Percentiles rank a stretch among this genome's conserved stretches.
These are phyloP conservation scores for Gossypium davidsonii DNA, from an alignment of 441 rosid genomes.

Conservation along the genomic window DNA sequence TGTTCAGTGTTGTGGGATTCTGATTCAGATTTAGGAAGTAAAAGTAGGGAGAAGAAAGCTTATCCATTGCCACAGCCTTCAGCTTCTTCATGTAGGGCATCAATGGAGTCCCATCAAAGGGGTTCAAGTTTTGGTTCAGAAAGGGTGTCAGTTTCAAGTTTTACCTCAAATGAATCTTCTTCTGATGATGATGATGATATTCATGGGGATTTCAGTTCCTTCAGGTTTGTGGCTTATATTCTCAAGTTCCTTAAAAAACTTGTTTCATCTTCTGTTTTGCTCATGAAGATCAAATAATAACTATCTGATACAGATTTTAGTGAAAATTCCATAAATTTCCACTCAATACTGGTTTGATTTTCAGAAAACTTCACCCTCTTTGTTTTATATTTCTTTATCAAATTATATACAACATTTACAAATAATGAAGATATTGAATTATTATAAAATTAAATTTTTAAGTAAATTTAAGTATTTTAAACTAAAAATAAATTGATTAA, in stretches of 20 bases:
- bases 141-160: conserved; percentile 1
- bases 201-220: conserved; percentile 5
- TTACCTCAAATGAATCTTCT: neutral
- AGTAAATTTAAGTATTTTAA: too few species aligned
- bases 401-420: too few species aligned
- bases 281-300: neutral
- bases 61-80: conserved; percentile 9
- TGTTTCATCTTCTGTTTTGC: neutral
- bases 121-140: neutral
- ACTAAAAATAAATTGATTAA: too few species aligned
- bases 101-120: neutral
- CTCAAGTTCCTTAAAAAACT: neutral
- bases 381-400: too few species aligned
- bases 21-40: neutral
- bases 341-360: neutral
- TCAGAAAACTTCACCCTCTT: too few species aligned
- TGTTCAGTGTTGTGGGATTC: conserved; percentile 1
- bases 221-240: neutral
- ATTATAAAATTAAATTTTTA: too few species aligned
- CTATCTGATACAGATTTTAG: neutral
- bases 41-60: neutral
- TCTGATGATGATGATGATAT: neutral
- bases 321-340: neutral
- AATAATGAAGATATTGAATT: too few species aligned
- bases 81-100: conserved; percentile 3